Base-by-base conservation (phyloP, 2,329 filamentous ascomycete species). In the Calonectria montana region DNA sequence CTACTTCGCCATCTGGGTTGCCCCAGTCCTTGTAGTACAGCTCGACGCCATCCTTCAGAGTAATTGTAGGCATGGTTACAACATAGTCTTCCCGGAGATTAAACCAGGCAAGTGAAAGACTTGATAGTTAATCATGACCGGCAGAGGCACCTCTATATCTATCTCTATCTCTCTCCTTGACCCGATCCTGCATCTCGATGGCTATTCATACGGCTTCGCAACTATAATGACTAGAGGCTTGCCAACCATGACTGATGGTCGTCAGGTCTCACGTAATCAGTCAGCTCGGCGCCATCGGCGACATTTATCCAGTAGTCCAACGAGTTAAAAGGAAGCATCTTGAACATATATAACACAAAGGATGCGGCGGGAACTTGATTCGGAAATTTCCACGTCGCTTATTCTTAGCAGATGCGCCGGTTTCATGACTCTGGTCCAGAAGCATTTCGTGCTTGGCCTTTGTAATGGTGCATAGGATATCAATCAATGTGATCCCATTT, bases 1-100 rank as follows among this genome's bases (percentile, higher is more conserved):
- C 74, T 27, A 81, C 64, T 8, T 76, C 69, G 48, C 81, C 83
- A 3, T 74, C 68, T 2, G 81, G 77, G 75, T 83, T 83, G 69
- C 83, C 83, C 84, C 84, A 86, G 73, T 84, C 82, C 76, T 85
- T 85, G 79, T 85, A 85, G 78, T 80, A 86, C 69, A 86, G 80
- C 29, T 82, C 81, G 72, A 84, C 83, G 66, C 74, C 74, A 37
- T 76, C 74, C 27, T 79, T 78, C 64, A 83, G 81, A n/a, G 81
- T 84, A 61, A 85, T 71, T 27, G 77, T 81, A 6, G 82, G 80
- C 82, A 80, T 78, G 27, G 6, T 72, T 43, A 31, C 39, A 27
- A 29, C 4, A 23, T 18, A 21, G 39, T 5, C 23, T 27, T 2
- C 2, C 31, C 18, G 5, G 21, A 13, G 23, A 39, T 57, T 31